A percentile compares a stretch with the other conserved stretches of the same genome.
Evolutionary conservation across 75 land plant species (phyloP).

Genomic region (Azolla pinnata): DNA sequence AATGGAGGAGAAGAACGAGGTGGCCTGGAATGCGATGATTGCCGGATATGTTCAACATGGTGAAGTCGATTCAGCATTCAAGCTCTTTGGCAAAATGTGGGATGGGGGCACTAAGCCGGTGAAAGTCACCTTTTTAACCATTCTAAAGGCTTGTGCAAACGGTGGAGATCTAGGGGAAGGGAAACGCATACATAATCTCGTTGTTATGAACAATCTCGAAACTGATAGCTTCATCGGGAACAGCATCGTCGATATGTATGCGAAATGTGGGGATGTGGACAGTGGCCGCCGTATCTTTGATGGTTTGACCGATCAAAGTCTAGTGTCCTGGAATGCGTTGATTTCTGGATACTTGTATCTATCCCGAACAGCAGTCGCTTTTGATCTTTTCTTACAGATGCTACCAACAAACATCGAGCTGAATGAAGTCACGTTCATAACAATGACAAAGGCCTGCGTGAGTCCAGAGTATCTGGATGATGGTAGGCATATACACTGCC

Average conservation of each 20-base stretch:
- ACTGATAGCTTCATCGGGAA: conserved; percentile 7
- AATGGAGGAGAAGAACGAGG: background rate
- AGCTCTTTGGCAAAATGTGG: background rate
- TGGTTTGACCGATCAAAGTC: conserved; percentile 1
- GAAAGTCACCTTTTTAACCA: background rate
- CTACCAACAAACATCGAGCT: background rate
- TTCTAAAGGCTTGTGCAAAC: conserved; percentile 12
- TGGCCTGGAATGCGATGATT: background rate
- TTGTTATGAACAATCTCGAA: conserved; percentile 5
- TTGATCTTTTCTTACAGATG: background rate
- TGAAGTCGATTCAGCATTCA: background rate
- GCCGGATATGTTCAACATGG: background rate
- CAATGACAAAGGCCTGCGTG: conserved; percentile 15
- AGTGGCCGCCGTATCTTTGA: conserved; percentile 17
- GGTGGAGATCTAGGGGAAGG: conserved; percentile 5
- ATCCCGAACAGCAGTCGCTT: background rate
- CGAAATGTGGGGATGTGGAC: conserved; percentile 8
- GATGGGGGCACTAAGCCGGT: background rate
- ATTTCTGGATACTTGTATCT: conserved; percentile 11
- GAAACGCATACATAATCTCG: conserved; percentile 7
- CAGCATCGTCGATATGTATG: conserved; percentile 16
- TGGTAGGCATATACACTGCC: conserved; percentile 20
- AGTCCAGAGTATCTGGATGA: background rate
- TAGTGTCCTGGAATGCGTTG: conserved; percentile 18
- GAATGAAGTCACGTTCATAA: background rate